These are phyloP conservation scores for Alternaria postmessia DNA, from an alignment of 2,329 filamentous ascomycete genomes.

Conservation along the genomic window DNA sequence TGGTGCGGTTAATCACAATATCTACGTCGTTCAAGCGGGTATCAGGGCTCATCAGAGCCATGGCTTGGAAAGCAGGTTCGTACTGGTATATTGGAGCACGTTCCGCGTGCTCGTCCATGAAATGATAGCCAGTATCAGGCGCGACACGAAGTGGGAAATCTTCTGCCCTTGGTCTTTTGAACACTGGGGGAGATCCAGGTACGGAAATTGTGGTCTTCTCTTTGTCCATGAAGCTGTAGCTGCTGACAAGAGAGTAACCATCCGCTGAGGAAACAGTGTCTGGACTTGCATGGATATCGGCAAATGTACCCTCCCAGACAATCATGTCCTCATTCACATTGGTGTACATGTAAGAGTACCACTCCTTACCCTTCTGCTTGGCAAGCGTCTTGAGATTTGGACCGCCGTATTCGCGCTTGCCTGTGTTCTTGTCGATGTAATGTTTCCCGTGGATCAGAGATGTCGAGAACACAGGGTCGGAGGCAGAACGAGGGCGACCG, in stretches of 20 bases:
- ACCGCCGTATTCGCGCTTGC: neutral
- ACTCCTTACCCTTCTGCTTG: neutral
- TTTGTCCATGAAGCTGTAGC: neutral
- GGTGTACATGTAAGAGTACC: neutral
- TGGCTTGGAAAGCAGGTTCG: constrained; percentile 18
- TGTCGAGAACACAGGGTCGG: neutral
- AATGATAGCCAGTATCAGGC: neutral
- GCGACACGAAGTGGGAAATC: neutral
- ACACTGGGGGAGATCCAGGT: neutral
- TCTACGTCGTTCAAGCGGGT: constrained; percentile 6
- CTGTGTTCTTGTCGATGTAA: neutral
- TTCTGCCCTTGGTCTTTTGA: neutral
- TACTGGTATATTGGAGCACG: constrained; percentile 6
- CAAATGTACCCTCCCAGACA: neutral
- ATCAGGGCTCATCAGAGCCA: constrained; percentile 14
- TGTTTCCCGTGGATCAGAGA: neutral
- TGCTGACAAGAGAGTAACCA: neutral
- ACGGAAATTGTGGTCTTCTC: neutral
- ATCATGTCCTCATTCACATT: neutral
- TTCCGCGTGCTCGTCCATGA: neutral
- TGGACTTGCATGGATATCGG: neutral
- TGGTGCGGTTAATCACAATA: constrained; percentile 5
- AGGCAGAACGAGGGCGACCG: neutral
- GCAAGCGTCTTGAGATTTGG: neutral
- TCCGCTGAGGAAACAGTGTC: neutral